Conservation (phyloP, 495 filamentous ascomycete genomes). For the Umbilicaria muhlenbergii region DNA sequence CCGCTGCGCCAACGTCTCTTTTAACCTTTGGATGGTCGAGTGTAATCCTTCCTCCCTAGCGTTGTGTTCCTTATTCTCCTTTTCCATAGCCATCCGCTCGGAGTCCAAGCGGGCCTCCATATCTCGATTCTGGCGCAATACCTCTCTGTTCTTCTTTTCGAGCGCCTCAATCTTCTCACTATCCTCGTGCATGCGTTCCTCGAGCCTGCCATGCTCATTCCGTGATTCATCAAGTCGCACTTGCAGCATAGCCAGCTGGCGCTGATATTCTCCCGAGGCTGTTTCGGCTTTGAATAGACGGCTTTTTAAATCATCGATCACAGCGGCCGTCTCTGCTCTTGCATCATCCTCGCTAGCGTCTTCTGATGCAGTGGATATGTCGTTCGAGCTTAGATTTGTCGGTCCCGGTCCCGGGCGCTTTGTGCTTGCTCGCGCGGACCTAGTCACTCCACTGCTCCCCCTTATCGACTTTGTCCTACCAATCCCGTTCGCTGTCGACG, state of each 20-base stretch:
- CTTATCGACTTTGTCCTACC: slow-evolving; percentile 8
- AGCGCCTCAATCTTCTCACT: slow-evolving; percentile 67
- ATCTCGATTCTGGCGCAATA: slow-evolving; percentile 66
- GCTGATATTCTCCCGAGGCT: slow-evolving; percentile 63
- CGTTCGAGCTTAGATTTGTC: slow-evolving; percentile 1
- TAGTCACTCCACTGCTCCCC: slow-evolving; percentile 1
- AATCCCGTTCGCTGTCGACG: slow-evolving; percentile 5
- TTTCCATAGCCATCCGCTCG: slow-evolving; percentile 72
- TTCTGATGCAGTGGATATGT: slow-evolving; percentile 2
- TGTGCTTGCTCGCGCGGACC: slow-evolving; percentile 7
- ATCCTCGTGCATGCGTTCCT: slow-evolving; percentile 70
- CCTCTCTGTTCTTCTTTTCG: slow-evolving; percentile 64
- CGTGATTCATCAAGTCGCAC: slow-evolving; percentile 72
- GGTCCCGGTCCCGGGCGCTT: slow-evolving; percentile 1
- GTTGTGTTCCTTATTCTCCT: slow-evolving; percentile 78
- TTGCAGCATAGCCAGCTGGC: slow-evolving; percentile 73
- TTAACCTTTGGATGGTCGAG: slow-evolving; percentile 70
- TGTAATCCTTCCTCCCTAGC: slow-evolving; percentile 80
- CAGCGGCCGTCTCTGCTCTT: slow-evolving; percentile 53
- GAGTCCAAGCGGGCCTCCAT: slow-evolving; percentile 79
- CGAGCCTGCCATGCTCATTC: slow-evolving; percentile 67
- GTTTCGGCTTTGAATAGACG: slow-evolving; percentile 67
- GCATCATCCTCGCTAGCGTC: slow-evolving; percentile 36
- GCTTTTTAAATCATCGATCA: slow-evolving; percentile 73
- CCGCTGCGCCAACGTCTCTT: slow-evolving; percentile 69